These are phyloP conservation scores for Vanderwaltozyma verrucispora DNA, from an alignment of 805 yeast species.

Conservation along the genomic window DNA sequence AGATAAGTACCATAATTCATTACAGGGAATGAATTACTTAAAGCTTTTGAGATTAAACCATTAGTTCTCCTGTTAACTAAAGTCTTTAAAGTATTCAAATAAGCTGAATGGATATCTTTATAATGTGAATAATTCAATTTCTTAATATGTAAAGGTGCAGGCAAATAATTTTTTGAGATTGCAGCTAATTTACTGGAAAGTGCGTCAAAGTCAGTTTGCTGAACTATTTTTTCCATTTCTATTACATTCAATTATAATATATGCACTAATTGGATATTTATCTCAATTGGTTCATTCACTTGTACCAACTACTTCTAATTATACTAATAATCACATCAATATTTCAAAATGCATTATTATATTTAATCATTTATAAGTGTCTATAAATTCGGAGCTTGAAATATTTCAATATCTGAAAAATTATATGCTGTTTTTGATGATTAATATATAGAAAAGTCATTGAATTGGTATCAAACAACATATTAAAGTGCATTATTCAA, in stretches of 20 bases:
- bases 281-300: too few relatives aligned
- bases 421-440: too few relatives aligned
- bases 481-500: too few relatives aligned
- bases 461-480: too few relatives aligned
- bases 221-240: constrained; percentile 19
- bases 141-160: constrained; percentile 22
- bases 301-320: too few relatives aligned
- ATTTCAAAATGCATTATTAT: too few relatives aligned
- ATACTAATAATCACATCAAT: too few relatives aligned
- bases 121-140: constrained; percentile 3
- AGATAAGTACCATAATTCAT: constrained; percentile 65
- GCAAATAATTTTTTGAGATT: constrained; percentile 38
- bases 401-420: too few relatives aligned
- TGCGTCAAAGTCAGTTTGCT: constrained; percentile 57
- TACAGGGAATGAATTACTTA: constrained; percentile 41
- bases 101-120: constrained; percentile 16
- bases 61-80: constrained; percentile 10
- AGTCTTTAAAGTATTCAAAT: constrained; percentile 12
- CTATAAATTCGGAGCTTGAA: too few relatives aligned
- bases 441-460: too few relatives aligned
- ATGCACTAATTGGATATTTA: too few relatives aligned
- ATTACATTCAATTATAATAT: neutral
- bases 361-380: too few relatives aligned
- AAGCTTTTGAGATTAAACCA: constrained; percentile 12
- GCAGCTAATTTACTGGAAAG: constrained; percentile 53